Base-by-base conservation (phyloP, 2,329 filamentous ascomycete genomes). In the Sarocladium kiliense region DNA sequence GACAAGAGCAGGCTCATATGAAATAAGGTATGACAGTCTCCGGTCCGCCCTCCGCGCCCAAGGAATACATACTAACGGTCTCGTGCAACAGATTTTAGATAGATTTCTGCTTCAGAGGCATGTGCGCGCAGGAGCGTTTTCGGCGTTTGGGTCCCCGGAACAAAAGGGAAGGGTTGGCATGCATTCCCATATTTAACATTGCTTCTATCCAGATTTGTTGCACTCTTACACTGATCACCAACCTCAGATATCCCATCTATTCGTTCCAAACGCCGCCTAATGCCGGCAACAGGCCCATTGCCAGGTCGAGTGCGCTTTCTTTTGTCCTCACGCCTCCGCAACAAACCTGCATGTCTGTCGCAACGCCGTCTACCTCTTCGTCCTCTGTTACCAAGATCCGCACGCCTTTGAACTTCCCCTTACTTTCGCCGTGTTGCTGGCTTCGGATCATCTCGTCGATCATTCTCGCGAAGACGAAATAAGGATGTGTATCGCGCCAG, bases 1-100 rank as follows among this genome's bases (percentile, higher is more conserved):
- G 94, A 99, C 94, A 18, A 85, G 93, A 62, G 94, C 93, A 16
- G 94, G 94, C 26, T 97, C 91, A 71, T 99, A 99, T 72, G 94
- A 99, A 75, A 96, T 99, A 69, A 81, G 91, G 87, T 95, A 62
- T 64, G 74, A 6, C 14, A 23, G 10, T 27, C 10, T 47, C 14
- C 14, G 3, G 4, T 30, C 25, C 23, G 3, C 44, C 23, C 18
- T 26, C 6, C 10, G 7, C 44, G 6, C 16, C 7, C 16, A 27
- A 25, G 21, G n/a, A n/a, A n/a, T 44, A 6, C 41, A 9, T 27
- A 36, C 26, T 36, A 51, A 34, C 19, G n/a, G 21, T 14, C 2
- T 12, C 47, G 3, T 34, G 18, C 14, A 4, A 19, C 47, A 51
- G 47, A 16, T 51, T 51, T 36, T 51, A 51, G 27, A 36, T 23